Conservation (phyloP, 2,329 filamentous ascomycete species). For the Monosporascus sp. region DNA sequence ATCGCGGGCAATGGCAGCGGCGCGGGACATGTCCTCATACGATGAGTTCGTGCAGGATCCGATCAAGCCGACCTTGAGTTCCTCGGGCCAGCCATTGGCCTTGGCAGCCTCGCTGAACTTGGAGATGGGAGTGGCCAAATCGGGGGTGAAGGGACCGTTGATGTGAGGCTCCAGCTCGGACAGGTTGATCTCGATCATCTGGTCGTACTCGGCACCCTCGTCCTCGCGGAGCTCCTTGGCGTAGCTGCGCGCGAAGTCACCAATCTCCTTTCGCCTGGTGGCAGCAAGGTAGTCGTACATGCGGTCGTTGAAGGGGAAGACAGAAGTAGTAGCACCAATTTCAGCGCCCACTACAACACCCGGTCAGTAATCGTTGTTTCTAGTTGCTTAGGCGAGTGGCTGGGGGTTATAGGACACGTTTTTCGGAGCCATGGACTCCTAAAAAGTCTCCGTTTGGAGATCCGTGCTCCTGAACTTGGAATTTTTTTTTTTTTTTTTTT, state of each 20-base stretch:
- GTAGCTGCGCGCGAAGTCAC: constrained; percentile 82
- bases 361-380: too few species aligned
- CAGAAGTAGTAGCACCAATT: constrained; percentile 80
- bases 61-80: constrained; percentile 94
- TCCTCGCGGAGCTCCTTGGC: constrained; percentile 83
- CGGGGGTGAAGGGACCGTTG: constrained; percentile 98
- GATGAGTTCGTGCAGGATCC: constrained; percentile 95
- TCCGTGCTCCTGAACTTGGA: not conserved
- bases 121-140: constrained; percentile 95
- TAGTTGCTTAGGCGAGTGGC: too few species aligned
- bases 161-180: constrained; percentile 94
- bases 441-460: too few species aligned
- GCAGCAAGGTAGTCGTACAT: constrained; percentile 95
- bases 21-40: constrained; percentile 87
- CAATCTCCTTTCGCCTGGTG: constrained; percentile 87
- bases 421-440: too few species aligned
- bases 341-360: constrained; percentile 43
- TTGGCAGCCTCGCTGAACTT: constrained; percentile 95
- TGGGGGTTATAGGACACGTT: too few species aligned
- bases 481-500: too few species aligned
- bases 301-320: constrained; percentile 97
- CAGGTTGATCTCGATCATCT: constrained; percentile 94
- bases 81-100: constrained; percentile 92
- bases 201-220: constrained; percentile 88
- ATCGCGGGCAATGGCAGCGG: constrained; percentile 85